These are phyloP conservation scores for Aspergillus calidoustus DNA, from an alignment of 2,329 filamentous ascomycete genomes.

Conservation along the genomic window DNA sequence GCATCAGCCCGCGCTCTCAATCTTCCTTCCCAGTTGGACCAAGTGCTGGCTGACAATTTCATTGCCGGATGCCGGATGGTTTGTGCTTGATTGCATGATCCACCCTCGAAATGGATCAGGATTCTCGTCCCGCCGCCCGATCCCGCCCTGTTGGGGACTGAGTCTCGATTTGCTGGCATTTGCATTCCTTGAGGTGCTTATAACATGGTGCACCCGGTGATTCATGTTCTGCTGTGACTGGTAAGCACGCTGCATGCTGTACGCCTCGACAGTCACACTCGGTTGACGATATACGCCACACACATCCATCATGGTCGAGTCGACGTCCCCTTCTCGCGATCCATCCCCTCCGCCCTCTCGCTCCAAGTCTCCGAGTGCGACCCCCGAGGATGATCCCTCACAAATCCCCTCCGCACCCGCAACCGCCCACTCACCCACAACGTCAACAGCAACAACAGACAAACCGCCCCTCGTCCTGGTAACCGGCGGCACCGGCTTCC, in stretches of 20 bases:
- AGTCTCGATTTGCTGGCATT: too few species aligned
- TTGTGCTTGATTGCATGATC: neutral
- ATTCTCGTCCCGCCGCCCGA: too few species aligned
- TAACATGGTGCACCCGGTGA: neutral
- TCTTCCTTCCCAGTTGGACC: too few species aligned
- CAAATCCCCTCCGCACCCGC: too few species aligned
- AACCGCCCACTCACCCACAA: too few species aligned
- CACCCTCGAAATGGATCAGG: neutral
- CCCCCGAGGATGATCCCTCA: neutral
- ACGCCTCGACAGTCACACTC: neutral
- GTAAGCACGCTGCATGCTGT: neutral
- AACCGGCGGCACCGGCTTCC: neutral
- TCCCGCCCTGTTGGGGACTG: too few species aligned
- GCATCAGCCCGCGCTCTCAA: neutral
- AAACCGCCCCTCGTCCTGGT: neutral
- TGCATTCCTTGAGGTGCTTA: neutral
- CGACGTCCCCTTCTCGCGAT: neutral
- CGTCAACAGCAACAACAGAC: neutral
- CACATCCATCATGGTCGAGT: neutral
- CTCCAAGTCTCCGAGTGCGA: too few species aligned
- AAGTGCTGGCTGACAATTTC: too few species aligned
- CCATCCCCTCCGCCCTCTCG: neutral
- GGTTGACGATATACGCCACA: too few species aligned
- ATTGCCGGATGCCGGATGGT: neutral
- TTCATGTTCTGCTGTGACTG: neutral